Percentiles rank a stretch among this genome's conserved stretches.
phyloP scores from a whole-genome alignment of 192 early-diverging fungal genomes.

The Coemansia sp. region DNA sequence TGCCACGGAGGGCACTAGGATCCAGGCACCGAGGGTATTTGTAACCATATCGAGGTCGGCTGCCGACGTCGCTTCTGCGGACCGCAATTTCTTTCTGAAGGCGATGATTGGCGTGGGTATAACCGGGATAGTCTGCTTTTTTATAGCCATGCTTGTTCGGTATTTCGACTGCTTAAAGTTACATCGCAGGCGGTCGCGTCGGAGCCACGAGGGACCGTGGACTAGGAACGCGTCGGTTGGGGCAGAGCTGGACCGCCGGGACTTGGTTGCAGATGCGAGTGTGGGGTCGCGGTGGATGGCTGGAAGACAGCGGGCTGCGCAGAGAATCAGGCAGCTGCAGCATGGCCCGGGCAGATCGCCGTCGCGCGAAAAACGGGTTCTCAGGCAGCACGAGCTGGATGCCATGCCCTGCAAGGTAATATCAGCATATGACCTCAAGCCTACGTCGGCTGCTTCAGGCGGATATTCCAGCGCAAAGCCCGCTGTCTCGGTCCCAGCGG shows the following conservation, averaged over 20 bases:
- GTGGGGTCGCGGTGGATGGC: not conserved
- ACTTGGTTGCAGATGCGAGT: not conserved
- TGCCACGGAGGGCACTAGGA: not conserved
- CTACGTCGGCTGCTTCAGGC: not conserved
- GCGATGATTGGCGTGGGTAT: slow-evolving; percentile 51
- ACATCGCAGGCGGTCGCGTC: not conserved
- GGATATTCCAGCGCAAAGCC: not conserved
- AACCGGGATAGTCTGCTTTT: slow-evolving; percentile 45
- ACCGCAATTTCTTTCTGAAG: slow-evolving; percentile 51
- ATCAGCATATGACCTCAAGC: slow-evolving; percentile 4
- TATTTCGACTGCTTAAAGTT: slow-evolving; percentile 41
- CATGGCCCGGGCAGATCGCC: not conserved
- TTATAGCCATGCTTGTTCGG: slow-evolving; percentile 39
- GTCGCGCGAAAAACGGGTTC: slow-evolving; percentile 20
- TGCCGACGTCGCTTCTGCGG: slow-evolving; percentile 30
- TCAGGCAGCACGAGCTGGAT: slow-evolving; percentile 38
- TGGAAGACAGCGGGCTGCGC: not conserved
- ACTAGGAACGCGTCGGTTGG: not conserved
- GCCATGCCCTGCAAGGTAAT: slow-evolving; percentile 37
- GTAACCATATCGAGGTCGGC: slow-evolving; percentile 36
- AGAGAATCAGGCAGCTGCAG: not conserved
- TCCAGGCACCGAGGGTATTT: slow-evolving; percentile 10
- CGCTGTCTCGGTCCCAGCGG: not conserved
- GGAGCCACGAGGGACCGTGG: not conserved
- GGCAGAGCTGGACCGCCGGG: not conserved